These are phyloP conservation scores for Globisporangium spiculum DNA, from an alignment of 352 stramenopile species.

Conservation along the genomic window DNA sequence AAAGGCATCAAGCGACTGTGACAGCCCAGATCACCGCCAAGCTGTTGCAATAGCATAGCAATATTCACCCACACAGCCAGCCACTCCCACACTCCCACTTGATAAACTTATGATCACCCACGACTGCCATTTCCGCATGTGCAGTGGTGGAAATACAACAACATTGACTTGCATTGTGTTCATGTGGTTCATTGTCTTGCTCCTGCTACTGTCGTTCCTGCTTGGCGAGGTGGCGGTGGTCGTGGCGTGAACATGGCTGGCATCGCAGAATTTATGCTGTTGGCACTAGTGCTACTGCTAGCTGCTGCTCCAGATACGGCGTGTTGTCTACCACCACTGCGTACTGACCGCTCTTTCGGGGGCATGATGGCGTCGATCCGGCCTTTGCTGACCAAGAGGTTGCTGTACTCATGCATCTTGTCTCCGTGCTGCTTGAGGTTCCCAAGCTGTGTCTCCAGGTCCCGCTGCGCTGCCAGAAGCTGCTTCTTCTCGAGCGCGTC, in stretches of 20 bases:
- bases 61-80: too few relatives aligned
- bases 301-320: not conserved
- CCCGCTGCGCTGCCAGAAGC: slow-evolving; percentile 29
- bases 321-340: not conserved
- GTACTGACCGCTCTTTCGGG: slow-evolving; percentile 1
- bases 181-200: not conserved
- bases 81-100: not conserved
- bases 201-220: not conserved
- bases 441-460: slow-evolving; percentile 39
- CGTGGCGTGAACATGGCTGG: slow-evolving; percentile 11
- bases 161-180: not conserved
- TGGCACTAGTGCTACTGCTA: too few relatives aligned
- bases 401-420: slow-evolving; percentile 62
- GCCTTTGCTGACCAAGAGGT: slow-evolving; percentile 56
- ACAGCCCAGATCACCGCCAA: not conserved
- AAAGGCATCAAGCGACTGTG: slow-evolving; percentile 70
- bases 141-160: not conserved
- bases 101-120: slow-evolving; percentile 7
- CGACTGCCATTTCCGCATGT: not conserved
- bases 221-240: slow-evolving; percentile 13
- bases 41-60: not conserved
- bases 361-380: slow-evolving; percentile 38
- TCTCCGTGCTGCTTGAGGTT: slow-evolving; percentile 33
- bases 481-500: slow-evolving; percentile 34
- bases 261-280: not conserved